phyloP scores from a whole-genome alignment of 1,139 yeast genomes.

The Saccharomycopsis hybrid region DNA sequence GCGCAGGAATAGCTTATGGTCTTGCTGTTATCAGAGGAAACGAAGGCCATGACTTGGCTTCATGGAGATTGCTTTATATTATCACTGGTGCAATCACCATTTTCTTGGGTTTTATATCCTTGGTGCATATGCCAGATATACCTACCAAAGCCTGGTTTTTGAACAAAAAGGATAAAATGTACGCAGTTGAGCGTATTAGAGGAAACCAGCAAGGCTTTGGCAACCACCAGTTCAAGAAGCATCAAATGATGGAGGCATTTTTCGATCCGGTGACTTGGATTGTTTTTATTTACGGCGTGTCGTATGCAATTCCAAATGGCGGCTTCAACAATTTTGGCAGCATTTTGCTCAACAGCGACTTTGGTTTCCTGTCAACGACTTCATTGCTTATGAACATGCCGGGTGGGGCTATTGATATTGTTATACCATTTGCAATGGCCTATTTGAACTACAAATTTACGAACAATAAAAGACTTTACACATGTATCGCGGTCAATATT shows the following conservation, averaged over 20 bases:
- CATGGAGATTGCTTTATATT: conserved; percentile 62
- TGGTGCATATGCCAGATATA: conserved; percentile 38
- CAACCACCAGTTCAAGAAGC: conserved; percentile 40
- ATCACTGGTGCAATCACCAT: conserved; percentile 59
- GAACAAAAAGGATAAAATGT: conserved; percentile 38
- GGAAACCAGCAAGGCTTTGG: conserved; percentile 42
- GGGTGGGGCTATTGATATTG: conserved; percentile 30
- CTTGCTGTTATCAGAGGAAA: conserved; percentile 36
- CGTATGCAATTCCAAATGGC: conserved; percentile 41
- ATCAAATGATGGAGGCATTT: conserved; percentile 45
- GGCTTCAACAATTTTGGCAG: conserved; percentile 38
- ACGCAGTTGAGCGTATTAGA: conserved; percentile 39
- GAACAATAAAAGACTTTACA: conserved; percentile 1
- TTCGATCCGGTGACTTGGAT: conserved; percentile 45
- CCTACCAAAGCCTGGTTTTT: conserved; percentile 43
- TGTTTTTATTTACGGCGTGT: conserved; percentile 36
- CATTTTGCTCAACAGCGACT: conserved; percentile 32
- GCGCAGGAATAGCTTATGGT: conserved; percentile 40
- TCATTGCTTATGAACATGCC: conserved; percentile 37
- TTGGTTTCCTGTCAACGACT: conserved; percentile 35
- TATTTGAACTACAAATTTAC: too few relatives aligned
- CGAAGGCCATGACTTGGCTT: conserved; percentile 35
- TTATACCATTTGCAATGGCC: conserved; percentile 7
- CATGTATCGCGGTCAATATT: conserved; percentile 28
- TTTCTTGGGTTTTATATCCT: conserved; percentile 37